Evolutionary conservation across 169 alveolate genomes (phyloP), one percentile per base, ranked within the genome.

Genomic region (Plasmodium reichenowi): DNA sequence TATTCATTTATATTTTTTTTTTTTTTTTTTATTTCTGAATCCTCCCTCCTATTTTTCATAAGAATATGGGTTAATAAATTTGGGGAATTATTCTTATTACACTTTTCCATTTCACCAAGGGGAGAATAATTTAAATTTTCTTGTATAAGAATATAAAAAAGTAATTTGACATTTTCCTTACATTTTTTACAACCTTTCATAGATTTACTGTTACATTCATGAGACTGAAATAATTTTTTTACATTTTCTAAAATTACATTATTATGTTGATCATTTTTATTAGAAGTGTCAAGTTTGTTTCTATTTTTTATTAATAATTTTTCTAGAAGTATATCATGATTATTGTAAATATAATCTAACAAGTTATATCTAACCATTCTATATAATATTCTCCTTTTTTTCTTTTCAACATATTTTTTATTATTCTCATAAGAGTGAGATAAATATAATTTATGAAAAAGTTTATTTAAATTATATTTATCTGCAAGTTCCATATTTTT

Each of bases 301-400:
- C 24, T 83, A 20, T 68, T 83, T 26, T 83, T 83, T 22, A 68
- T 83, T 47, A 86, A 8, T 32, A 86, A 13, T 72, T 86, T 47
- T 72, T 86, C 87, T 3, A 86, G 17, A 62, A 86, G 62, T 12
- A 59, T 15, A 20, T 72, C 76, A 29, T 86, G 92, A 56, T 86
- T 86, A 38, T 86, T 58, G n/a, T 86, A 86, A 72, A 71, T 26
- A 54, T 72, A 58, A 54, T 70, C 64, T 32, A 86, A 26, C 92
- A 86, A 45, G n/a, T 72, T 86, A 45, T 86, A 38, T 9, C 92
- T 38, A n/a, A 86, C 45, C 17, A 86, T 86, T 86, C 92, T 43
- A 29, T 86, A 86, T 32, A 72, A 64, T 26, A 86, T 32, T 12
- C 92, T 71, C 72, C 17, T 86, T 43, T 50, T 72, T 43, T 86